phyloP scores from a whole-genome alignment of 2,329 filamentous ascomycete genomes.

The Aspergillus sp. region DNA sequence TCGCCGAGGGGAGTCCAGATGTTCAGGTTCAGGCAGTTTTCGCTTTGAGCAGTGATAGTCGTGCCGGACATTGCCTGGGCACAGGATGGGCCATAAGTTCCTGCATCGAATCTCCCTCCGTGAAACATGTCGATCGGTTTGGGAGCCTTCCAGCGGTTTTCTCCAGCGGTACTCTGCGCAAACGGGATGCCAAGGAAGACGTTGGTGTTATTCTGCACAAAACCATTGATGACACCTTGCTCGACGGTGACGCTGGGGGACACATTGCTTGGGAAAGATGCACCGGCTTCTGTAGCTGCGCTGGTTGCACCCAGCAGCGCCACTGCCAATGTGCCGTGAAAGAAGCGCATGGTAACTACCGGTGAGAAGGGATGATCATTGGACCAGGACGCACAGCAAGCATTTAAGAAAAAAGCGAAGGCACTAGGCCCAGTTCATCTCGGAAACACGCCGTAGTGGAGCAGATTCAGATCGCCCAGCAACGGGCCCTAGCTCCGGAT shows the following conservation, averaged over 20 bases:
- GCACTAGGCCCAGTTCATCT: too few species aligned
- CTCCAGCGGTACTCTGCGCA: slow-evolving; percentile 19
- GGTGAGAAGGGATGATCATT: too few species aligned
- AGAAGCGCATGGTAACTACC: too few species aligned
- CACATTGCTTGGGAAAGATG: too few species aligned
- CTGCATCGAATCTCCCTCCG: slow-evolving; percentile 17
- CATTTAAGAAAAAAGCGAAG: too few species aligned
- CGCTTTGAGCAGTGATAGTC: slow-evolving; percentile 21
- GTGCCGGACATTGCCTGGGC: slow-evolving; percentile 24
- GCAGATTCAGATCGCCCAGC: too few species aligned
- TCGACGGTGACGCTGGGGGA: slow-evolving; percentile 17
- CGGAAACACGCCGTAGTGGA: too few species aligned
- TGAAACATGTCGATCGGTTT: slow-evolving; percentile 10
- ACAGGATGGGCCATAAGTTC: slow-evolving; percentile 20
- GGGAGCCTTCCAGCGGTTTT: slow-evolving; percentile 25
- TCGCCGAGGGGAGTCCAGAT: slow-evolving; percentile 21
- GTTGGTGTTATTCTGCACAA: slow-evolving; percentile 24
- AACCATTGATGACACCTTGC: slow-evolving; percentile 24
- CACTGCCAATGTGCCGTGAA: too few species aligned
- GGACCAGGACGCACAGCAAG: too few species aligned
- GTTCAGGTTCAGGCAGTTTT: slow-evolving; percentile 24
- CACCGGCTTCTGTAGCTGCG: too few species aligned
- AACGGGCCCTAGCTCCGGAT: too few species aligned
- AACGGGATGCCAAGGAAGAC: slow-evolving; percentile 27
- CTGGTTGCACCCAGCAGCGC: too few species aligned